Percentiles rank a stretch among this genome's conserved stretches.
These are phyloP conservation scores for Polyporus arcularius DNA, from an alignment of 768 basidiomycete genomes.

Conservation along the genomic window DNA sequence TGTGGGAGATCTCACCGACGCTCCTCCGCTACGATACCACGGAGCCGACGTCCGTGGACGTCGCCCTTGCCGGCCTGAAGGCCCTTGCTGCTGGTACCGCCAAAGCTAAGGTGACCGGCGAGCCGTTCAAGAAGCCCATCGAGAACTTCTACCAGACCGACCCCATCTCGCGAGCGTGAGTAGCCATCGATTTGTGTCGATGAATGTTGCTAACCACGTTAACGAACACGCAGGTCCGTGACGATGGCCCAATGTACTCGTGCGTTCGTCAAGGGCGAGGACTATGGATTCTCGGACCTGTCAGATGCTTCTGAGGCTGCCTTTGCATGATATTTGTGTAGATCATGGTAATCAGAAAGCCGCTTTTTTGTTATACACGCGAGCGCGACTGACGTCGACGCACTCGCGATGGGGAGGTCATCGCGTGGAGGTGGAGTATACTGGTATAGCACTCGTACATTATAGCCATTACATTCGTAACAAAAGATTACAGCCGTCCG, in stretches of 20 bases:
- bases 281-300: slow-evolving; percentile 53
- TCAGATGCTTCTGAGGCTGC: slow-evolving; percentile 47
- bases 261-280: slow-evolving; percentile 78
- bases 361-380: neutral
- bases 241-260: slow-evolving; percentile 96
- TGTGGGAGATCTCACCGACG: slow-evolving; percentile 96
- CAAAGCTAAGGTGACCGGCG: slow-evolving; percentile 56
- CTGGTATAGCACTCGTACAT: slow-evolving; percentile 4
- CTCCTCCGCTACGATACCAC: slow-evolving; percentile 82
- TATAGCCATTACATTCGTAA: slow-evolving; percentile 17
- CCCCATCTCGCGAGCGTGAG: slow-evolving; percentile 89
- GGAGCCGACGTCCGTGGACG: slow-evolving; percentile 74
- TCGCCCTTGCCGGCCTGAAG: slow-evolving; percentile 71
- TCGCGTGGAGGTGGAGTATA: neutral
- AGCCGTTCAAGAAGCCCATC: slow-evolving; percentile 77
- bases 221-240: slow-evolving; percentile 58
- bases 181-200: slow-evolving; percentile 25
- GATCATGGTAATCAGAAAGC: slow-evolving; percentile 14
- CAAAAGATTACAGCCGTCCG: slow-evolving; percentile 12
- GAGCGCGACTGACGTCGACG: no score
- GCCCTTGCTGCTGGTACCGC: slow-evolving; percentile 52
- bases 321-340: slow-evolving; percentile 38
- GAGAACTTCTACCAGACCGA: slow-evolving; percentile 96
- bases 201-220: neutral
- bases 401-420: no score